A percentile compares a stretch with the other conserved stretches of the same genome.
These are phyloP conservation scores for Acacia crassicarpa DNA, from an alignment of 306 rosid species.

Conservation along the genomic window DNA sequence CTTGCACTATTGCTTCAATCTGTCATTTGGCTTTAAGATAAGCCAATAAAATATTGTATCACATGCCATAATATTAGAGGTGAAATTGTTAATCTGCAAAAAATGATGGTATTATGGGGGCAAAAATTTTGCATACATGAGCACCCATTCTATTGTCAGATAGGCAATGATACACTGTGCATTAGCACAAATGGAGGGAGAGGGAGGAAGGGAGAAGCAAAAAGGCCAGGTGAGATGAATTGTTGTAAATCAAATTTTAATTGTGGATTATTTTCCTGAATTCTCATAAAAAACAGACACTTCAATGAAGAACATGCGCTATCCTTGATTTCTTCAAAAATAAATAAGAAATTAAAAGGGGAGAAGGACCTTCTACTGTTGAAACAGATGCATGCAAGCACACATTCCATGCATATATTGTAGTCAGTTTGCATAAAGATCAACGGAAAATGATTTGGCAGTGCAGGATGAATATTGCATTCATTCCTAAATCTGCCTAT, in stretches of 20 bases:
- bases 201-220: background rate
- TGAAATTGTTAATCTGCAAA: slow-evolving; percentile 19
- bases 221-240: background rate
- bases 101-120: background rate
- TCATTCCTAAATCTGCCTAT: background rate
- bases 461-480: background rate
- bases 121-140: background rate
- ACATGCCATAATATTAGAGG: slow-evolving; percentile 20
- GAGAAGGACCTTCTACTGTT: background rate
- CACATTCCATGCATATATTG: background rate
- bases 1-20: slow-evolving; percentile 89
- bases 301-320: background rate
- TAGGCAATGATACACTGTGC: background rate
- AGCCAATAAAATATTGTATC: slow-evolving; percentile 2
- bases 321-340: background rate
- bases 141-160: background rate
- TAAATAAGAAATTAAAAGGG: background rate
- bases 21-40: slow-evolving; percentile 41
- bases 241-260: background rate
- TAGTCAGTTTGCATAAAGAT: background rate
- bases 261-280: background rate
- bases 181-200: background rate
- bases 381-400: background rate
- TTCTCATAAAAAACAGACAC: background rate
- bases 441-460: background rate